Base-by-base conservation (phyloP, 1,284 basidiomycete species). In the Apiotrichum brassicae region DNA sequence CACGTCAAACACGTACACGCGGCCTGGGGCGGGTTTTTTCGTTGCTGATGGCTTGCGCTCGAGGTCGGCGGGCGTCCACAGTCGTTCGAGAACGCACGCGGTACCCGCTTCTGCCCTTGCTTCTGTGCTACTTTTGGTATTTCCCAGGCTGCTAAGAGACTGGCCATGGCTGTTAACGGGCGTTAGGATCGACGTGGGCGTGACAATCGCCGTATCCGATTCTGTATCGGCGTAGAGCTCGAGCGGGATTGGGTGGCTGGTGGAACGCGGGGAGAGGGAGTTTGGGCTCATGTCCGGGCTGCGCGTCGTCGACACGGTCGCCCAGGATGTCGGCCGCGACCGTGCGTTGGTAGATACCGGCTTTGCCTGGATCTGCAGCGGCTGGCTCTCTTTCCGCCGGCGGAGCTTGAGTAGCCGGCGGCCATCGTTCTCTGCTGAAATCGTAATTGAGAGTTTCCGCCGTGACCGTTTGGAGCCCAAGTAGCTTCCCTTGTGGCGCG, bases 1-100 rank as follows among this genome's bases (percentile, higher is more conserved):
- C 22, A 44, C 43, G 23, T 44, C 43, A 19, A 44, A 44, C 16
- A 44, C 33, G 22, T 35, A 44, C 4, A 44, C 43, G n/a, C 43
- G 32, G 6, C 43, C 43, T 2, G 43, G 43, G 3, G 33, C 43
- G 5, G 43, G 43, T 28, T 34, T 35, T 24, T 44, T 44, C 6
- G 28, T 43, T 4, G 8, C 8, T 1, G 32, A 33, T 23, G 28
- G 28, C 22, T 26, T 28, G 8, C 33, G 32, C 22, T 44, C 43
- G 3, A 44, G 12, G 9, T 9, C 23, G 22, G 20, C 43, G 6
- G 43, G 32, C 7, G 42, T 28, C 16, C 11, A 43, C 30, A 43
- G 14, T 3, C 42, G 42, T 16, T 43, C 42, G 22, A 43, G 19
- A 11, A 43, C 13, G 22, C 42, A 42, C 14, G 14, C 9, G n/a